phyloP scores from a whole-genome alignment of 768 basidiomycete species.

The Boletus rubescentipes region DNA sequence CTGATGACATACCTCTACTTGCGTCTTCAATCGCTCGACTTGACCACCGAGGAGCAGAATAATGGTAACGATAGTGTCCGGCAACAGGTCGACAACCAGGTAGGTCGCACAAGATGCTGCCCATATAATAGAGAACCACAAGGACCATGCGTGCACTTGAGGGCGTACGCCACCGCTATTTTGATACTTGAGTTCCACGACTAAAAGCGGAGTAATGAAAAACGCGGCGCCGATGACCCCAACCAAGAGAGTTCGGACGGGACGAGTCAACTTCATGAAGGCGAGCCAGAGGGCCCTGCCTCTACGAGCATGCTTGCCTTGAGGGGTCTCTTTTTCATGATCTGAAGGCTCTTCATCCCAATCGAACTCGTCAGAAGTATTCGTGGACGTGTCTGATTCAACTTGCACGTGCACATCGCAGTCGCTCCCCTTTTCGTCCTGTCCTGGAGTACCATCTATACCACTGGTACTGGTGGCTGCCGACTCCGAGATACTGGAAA shows the following conservation, averaged over 20 bases:
- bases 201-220: conserved; percentile 66
- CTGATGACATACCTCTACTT: conserved; percentile 55
- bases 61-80: conserved; percentile 52
- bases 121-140: conserved; percentile 73
- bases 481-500: conserved; percentile 7
- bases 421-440: conserved; percentile 14
- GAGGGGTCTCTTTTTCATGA: conserved; percentile 29
- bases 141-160: conserved; percentile 62
- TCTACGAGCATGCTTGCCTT: conserved; percentile 51
- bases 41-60: conserved; percentile 57
- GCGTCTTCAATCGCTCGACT: conserved; percentile 64
- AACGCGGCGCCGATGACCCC: conserved; percentile 60
- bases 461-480: background rate
- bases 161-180: conserved; percentile 40
- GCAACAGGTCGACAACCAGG: conserved; percentile 62
- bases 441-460: background rate
- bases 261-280: conserved; percentile 65
- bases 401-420: conserved; percentile 8
- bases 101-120: conserved; percentile 59
- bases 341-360: conserved; percentile 57
- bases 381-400: conserved; percentile 46
- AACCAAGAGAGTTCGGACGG: conserved; percentile 57
- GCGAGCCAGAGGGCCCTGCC: conserved; percentile 60
- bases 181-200: conserved; percentile 63
- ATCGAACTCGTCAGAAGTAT: conserved; percentile 69